Evolutionary conservation across 108 stramenopile genomes (phyloP).

Genomic region (Pelagomonas calceolata): DNA sequence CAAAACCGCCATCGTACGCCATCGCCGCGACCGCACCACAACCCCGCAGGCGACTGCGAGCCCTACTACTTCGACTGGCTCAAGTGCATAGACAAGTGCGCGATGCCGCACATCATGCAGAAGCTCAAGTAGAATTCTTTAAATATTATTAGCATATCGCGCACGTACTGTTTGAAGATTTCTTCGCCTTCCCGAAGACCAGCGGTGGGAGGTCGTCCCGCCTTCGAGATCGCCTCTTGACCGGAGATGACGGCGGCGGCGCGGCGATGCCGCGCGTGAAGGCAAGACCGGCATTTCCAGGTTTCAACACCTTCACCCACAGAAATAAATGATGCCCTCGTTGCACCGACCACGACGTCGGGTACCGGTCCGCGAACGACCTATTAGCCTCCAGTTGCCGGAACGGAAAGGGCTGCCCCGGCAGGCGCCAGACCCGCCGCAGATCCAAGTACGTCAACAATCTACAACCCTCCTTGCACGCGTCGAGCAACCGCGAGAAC

Average conservation of each 20-base stretch:
- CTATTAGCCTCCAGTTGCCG: conserved; percentile 33
- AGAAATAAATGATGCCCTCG: conserved; percentile 41
- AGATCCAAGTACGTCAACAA: conserved; percentile 37
- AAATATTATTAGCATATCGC: no score
- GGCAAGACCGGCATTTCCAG: neutral
- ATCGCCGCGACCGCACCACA: no score
- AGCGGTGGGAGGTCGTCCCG: no score
- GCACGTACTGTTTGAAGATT: no score
- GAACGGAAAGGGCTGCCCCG: conserved; percentile 18
- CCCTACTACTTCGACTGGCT: neutral
- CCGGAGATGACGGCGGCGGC: no score
- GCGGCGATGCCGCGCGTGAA: no score
- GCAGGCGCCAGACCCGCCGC: conserved; percentile 21
- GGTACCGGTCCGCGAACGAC: conserved; percentile 30
- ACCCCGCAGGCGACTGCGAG: neutral
- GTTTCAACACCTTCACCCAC: conserved; percentile 25
- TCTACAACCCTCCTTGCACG: conserved; percentile 12
- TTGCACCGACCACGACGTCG: conserved; percentile 37
- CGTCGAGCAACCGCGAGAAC: conserved; percentile 9
- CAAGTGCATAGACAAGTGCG: neutral
- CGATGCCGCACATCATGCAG: neutral
- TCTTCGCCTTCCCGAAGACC: no score
- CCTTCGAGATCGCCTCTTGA: no score
- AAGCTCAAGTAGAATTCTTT: conserved; percentile 3
- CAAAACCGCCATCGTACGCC: no score